Evolutionary conservation across 2,329 filamentous ascomycete genomes (phyloP).

Genomic region (Parascedosporium putredinis): DNA sequence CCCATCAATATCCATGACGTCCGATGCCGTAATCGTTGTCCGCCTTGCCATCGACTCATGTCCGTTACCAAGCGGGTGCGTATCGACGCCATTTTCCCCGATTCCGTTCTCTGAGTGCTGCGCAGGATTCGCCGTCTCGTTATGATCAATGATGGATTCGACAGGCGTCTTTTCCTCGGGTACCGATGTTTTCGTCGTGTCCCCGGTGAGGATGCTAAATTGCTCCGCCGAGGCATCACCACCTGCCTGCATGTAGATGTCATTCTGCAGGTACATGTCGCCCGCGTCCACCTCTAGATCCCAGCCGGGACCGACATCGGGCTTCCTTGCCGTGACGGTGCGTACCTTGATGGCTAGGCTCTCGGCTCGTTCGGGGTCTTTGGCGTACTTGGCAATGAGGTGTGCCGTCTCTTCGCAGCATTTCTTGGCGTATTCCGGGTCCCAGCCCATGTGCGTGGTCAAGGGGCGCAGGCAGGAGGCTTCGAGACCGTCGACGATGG

Average conservation of each 20-base stretch:
- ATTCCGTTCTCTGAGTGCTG: not conserved
- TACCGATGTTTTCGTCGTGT: conserved; percentile 3
- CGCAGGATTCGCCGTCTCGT: not conserved
- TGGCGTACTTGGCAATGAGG: conserved; percentile 38
- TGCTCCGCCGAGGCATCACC: not conserved
- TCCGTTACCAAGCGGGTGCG: conserved; percentile 15
- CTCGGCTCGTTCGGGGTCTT: conserved; percentile 31
- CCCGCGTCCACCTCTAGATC: not conserved
- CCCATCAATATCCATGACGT: not conserved
- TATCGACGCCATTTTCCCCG: not conserved
- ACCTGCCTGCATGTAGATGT: not conserved
- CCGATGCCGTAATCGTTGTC: not conserved
- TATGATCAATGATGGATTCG: not conserved
- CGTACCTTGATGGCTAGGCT: conserved; percentile 36
- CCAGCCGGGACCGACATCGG: conserved; percentile 15
- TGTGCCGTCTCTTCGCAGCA: conserved; percentile 35
- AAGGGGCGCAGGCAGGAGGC: conserved; percentile 37
- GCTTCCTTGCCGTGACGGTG: conserved; percentile 40
- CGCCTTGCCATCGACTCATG: conserved; percentile 28
- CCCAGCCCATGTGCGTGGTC: conserved; percentile 43
- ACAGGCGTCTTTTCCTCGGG: conserved; percentile 6
- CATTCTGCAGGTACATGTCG: not conserved
- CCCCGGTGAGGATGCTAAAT: not conserved
- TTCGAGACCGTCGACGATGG: conserved; percentile 40
- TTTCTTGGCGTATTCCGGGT: conserved; percentile 34